Evolutionary conservation across 169 alveolate genomes (phyloP).

Genomic region (Perkinsus chesapeaki): DNA sequence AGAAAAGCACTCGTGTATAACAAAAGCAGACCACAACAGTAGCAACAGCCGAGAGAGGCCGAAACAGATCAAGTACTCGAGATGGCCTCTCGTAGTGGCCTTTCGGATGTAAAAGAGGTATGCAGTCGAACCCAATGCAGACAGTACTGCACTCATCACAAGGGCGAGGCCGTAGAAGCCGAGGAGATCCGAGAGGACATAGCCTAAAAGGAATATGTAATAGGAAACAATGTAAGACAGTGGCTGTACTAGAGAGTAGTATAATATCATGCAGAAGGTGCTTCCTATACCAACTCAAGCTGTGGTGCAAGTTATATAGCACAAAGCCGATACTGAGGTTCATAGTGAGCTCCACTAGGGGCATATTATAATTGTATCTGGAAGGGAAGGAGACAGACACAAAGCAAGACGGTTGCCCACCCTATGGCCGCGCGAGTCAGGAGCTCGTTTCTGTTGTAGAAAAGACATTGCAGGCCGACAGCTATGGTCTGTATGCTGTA

Average conservation of each 20-base stretch:
- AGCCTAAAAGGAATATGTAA: not conserved
- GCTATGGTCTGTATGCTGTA: not conserved
- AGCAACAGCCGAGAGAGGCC: not conserved
- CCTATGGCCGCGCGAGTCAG: not conserved
- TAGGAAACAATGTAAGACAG: not conserved
- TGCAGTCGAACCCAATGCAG: not conserved
- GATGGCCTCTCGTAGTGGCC: not conserved
- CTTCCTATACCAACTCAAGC: not conserved
- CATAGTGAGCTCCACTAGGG: not conserved
- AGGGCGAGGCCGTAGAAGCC: not conserved
- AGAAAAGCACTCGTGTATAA: not conserved
- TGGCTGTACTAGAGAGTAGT: not conserved
- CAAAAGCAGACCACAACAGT: not conserved
- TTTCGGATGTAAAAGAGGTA: not conserved
- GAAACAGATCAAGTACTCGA: not conserved
- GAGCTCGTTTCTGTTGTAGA: not conserved
- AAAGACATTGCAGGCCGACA: not conserved
- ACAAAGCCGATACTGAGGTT: not conserved
- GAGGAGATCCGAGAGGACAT: not conserved
- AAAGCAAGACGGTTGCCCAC: not conserved
- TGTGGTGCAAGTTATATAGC: not conserved
- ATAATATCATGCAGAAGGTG: not conserved
- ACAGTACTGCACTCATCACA: not conserved
- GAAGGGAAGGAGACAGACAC: not conserved
- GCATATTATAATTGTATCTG: not conserved